A percentile compares a stretch with the other conserved stretches of the same genome.
Evolutionary conservation across 768 basidiomycete species (phyloP).

Genomic region (Panaeolus papilionaceus): DNA sequence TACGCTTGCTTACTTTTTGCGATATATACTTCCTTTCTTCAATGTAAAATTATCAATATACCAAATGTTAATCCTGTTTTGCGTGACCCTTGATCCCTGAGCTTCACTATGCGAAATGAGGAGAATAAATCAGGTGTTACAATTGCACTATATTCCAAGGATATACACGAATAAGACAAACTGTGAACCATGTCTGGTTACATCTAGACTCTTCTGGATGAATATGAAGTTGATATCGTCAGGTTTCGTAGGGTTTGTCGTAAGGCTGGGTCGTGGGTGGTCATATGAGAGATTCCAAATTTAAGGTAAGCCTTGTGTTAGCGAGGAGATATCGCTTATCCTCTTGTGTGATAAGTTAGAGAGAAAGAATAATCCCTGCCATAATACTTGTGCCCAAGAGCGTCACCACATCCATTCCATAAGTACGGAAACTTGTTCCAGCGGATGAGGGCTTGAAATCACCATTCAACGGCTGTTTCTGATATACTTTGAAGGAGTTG

Average conservation of each 20-base stretch:
- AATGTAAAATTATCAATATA: neutral
- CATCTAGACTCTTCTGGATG: neutral
- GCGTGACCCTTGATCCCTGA: neutral
- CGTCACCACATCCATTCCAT: neutral
- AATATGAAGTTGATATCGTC: neutral
- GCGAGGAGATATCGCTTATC: neutral
- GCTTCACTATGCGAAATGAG: neutral
- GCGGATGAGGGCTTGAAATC: neutral
- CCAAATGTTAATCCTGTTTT: neutral
- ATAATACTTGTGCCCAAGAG: neutral
- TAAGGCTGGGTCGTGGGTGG: neutral
- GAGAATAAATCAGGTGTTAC: neutral
- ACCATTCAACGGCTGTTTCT: constrained; percentile 43
- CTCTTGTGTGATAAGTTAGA: neutral
- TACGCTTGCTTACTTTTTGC: neutral
- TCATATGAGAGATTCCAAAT: constrained; percentile 2
- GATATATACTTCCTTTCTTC: neutral
- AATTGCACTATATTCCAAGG: neutral
- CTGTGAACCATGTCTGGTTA: neutral
- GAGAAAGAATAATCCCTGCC: neutral
- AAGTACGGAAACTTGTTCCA: neutral
- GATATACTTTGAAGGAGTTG: constrained; percentile 79
- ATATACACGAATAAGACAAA: neutral
- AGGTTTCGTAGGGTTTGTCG: neutral
- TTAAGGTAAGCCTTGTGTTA: constrained; percentile 3